phyloP scores from a whole-genome alignment of 352 stramenopile genomes.

The Phytopythium delawarense region DNA sequence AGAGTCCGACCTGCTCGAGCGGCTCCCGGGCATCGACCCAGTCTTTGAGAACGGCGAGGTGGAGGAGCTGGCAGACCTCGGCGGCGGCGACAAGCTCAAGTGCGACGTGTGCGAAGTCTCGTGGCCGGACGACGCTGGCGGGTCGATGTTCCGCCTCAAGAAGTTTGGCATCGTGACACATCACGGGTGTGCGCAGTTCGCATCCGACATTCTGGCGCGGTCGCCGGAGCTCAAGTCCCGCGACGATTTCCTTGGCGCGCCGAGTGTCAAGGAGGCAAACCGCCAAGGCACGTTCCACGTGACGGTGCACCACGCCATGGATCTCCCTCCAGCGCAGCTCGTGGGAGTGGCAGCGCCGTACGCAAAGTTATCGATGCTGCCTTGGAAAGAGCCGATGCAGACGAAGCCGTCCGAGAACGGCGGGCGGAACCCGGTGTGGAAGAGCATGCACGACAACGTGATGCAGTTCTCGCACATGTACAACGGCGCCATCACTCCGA shows the following conservation, averaged over 20 bases:
- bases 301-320: slow-evolving; percentile 67
- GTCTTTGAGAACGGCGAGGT: slow-evolving; percentile 67
- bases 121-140: slow-evolving; percentile 61
- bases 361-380: slow-evolving; percentile 66
- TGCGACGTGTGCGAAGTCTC: slow-evolving; percentile 84
- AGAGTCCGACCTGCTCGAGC: slow-evolving; percentile 43
- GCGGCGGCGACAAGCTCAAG: slow-evolving; percentile 16
- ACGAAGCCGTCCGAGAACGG: slow-evolving; percentile 74
- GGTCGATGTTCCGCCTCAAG: slow-evolving; percentile 52
- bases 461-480: slow-evolving; percentile 88
- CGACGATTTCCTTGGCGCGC: slow-evolving; percentile 39
- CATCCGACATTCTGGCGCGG: slow-evolving; percentile 55
- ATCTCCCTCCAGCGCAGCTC: slow-evolving; percentile 59
- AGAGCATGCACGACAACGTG: slow-evolving; percentile 62
- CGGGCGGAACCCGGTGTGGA: slow-evolving; percentile 72
- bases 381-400: slow-evolving; percentile 83
- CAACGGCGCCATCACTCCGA: slow-evolving; percentile 85
- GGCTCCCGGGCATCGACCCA: slow-evolving; percentile 59
- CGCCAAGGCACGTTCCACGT: slow-evolving; percentile 71
- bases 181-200: slow-evolving; percentile 72
- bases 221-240: slow-evolving; percentile 55
- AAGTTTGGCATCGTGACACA: slow-evolving; percentile 58
- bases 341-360: slow-evolving; percentile 69
- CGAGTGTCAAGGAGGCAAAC: slow-evolving; percentile 54
- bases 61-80: slow-evolving; percentile 35